Evolutionary conservation across 495 filamentous ascomycete species (phyloP), one percentile per base, ranked within the genome.

Genomic region (Gamarada debralockiae): DNA sequence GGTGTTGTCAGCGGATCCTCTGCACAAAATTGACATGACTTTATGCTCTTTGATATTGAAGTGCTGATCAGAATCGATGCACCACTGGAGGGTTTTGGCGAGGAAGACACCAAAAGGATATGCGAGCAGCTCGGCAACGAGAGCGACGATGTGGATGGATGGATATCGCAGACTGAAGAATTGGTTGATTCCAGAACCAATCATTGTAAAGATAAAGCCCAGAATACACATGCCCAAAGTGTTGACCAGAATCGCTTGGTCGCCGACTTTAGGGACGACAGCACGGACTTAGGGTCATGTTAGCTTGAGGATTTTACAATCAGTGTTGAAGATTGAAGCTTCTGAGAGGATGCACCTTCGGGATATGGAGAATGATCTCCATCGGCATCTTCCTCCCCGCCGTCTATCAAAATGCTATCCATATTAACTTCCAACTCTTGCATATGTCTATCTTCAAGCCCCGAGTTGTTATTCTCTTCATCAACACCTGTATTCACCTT

Each of bases 191-290:
- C 73, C 79, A 8, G 84, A 83, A 9, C 81, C 85, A 33, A 89
- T 67, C 1, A 85, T 78, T 8, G 84, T 77, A 17, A 88, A 72
- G 3, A 81, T 41, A 52, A 90, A 57, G 2, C 86, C 86, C 48
- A 90, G 80, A 3, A 76, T 61, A 86, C 86, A 90, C 31, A 84
- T 85, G 25, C 86, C 79, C 27, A 90, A 62, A 3, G 86, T 89
- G 65, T 85, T 89, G 59, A 74, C 78, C 18, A 81, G 78, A 27
- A 84, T 68, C 34, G 80, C 76, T 54, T 87, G 82, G 60, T 88
- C 84, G 55, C 33, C 49, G 15, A 52, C 39, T 17, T 56, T 45
- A 9, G 45, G 53, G n/a, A 37, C 41, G n/a, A 53, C 51, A 20
- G 43, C 43, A 25, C 43, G 40, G 21, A 53, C 51, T 46, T 10